Evolutionary conservation across 306 rosid genomes (phyloP), one percentile per base, ranked within the genome.

Genomic region (Oemleria cerasiformis): DNA sequence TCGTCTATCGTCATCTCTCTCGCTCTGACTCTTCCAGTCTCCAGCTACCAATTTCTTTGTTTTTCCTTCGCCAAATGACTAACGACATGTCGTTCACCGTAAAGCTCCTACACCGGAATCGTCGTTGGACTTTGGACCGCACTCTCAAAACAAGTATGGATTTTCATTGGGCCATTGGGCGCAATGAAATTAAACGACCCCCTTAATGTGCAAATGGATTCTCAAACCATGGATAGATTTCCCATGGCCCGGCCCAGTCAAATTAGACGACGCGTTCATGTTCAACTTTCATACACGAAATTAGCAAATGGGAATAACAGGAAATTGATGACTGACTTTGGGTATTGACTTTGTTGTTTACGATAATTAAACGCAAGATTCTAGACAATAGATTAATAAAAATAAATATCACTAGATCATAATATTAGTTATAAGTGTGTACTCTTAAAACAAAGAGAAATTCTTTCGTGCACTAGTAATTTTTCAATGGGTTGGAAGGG

Each of bases 1-100:
- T 93, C 97, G 88, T 90, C 93, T 10, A 90, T 69, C 43, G 97
- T 93, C 98, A 93, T 79, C 78, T 41, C 70, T 10, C 41, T 20
- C 0, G 10, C 23, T 42, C 47, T 41, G 3, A 30, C 5, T 14
- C 11, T 53, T 38, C 9, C 44, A 41, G 44, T 11, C 14, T 15
- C 5, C 7, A 59, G 43, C 34, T 59, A 11, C 15, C 11, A 7
- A 34, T 6, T 11, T 9, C 12, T 23, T 25, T 57, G 39, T 13
- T 12, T 11, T 30, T 2, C 4, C 3, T 6, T 14, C n/a, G 25
- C 57, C 9, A 9, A 7, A 2, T 0, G 36, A 25, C 0, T 7
- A 12, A 9, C 8, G n/a, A 57, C 17, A 5, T 25, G 64, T 36
- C 42, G 41, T 59, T 59, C 36, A 30, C 36, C 36, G 3, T 30